These are phyloP conservation scores for Epithele typhae DNA, from an alignment of 768 basidiomycete species.

Conservation along the genomic window DNA sequence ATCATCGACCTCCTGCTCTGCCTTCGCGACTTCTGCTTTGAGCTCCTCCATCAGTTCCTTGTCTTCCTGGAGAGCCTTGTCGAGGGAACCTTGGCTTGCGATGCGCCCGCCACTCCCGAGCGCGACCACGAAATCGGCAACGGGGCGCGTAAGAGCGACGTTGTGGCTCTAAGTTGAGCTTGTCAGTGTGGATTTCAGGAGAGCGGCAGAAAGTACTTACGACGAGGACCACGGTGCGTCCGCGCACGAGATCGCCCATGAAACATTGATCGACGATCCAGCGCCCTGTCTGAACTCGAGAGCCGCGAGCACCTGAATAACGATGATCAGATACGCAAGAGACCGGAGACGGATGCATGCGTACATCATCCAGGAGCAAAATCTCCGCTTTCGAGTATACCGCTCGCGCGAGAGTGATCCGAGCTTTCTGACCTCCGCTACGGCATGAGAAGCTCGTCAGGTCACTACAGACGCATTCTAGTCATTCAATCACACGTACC, in stretches of 20 bases:
- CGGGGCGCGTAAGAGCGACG: constrained; percentile 10
- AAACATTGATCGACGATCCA: constrained; percentile 45
- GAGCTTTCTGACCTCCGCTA: constrained; percentile 42
- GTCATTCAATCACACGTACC: too few species aligned
- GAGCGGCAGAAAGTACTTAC: constrained; percentile 25
- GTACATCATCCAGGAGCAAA: constrained; percentile 37
- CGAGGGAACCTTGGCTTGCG: constrained; percentile 6
- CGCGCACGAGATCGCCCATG: constrained; percentile 37
- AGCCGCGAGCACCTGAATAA: constrained; percentile 32
- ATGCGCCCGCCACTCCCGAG: constrained; percentile 15
- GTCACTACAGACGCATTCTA: too few species aligned
- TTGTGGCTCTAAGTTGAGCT: constrained; percentile 18
- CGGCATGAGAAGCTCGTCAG: too few species aligned
- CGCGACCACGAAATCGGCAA: constrained; percentile 19
- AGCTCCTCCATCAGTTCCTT: background rate
- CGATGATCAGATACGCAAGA: too few species aligned
- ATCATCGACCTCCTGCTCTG: background rate
- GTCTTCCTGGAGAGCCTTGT: constrained; percentile 8
- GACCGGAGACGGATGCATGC: too few species aligned
- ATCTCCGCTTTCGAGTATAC: constrained; percentile 34
- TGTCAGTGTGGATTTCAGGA: background rate
- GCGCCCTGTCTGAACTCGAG: constrained; percentile 45
- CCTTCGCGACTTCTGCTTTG: background rate
- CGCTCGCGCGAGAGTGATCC: constrained; percentile 39
- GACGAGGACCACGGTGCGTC: constrained; percentile 43